Base-by-base conservation (phyloP, 2,329 filamentous ascomycete genomes). In the Trichoderma aggressivum region DNA sequence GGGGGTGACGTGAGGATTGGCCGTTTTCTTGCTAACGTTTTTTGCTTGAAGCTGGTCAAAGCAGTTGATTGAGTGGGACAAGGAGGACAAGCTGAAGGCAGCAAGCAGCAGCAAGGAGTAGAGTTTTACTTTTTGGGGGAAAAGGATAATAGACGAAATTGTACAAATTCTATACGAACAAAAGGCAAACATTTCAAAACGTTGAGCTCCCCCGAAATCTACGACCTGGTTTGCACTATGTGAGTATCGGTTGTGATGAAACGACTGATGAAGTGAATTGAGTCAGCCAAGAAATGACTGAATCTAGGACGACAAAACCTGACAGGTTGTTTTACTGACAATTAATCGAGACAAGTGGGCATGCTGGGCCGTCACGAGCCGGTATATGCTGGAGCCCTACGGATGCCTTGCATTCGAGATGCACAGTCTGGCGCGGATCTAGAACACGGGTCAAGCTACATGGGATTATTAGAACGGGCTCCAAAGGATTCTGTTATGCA, bases 21-120 rank as follows among this genome's bases (percentile, higher is more conserved):
- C 11, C 5, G n/a, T 18, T 50, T 12, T 24, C n/a, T 61, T 60
- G 56, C 66, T 69, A 26, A 69, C 56, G 7, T 30, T 24, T 47
- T 28, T 60, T 28, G 12, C n/a, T 36, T 70, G 69, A 60, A 84
- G 83, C 75, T 84, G 83, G 83, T 83, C 82, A 72, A 84, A 80
- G 76, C 82, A 84, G 72, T 76, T 84, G 79, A 81, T 81, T 72
- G 78, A 82, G 74, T 84, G 81, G 81, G 82, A 84, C 70, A 81
- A 81, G 75, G 82, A 84, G 78, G 82, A 84, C 63, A 77, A 75
- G 67, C 70, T 75, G 72, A 80, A 81, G 72, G 76, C 79, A 70
- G 74, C 73, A 50, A 77, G 79, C 73, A 75, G 65, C 26, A 61
- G 73, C 70, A 76, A 79, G 74, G 77, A 79, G 69, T 77, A 74